A percentile compares a stretch with the other conserved stretches of the same genome.
Conservation (phyloP, 1,284 basidiomycete genomes). For the Ustilago loliicola region DNA sequence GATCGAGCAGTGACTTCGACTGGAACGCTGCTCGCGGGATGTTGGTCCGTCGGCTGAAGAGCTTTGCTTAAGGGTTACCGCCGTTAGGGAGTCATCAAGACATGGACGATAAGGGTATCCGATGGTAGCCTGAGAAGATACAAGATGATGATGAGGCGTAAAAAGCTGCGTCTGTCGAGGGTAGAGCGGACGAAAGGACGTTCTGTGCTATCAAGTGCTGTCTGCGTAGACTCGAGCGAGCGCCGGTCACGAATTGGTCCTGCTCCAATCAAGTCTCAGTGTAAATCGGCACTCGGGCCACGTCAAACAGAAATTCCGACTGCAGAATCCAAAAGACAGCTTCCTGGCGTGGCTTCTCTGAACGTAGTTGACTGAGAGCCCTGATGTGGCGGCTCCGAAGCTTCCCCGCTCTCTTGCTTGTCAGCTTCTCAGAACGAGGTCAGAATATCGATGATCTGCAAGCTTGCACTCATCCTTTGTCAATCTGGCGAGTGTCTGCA, state of each 20-base stretch:
- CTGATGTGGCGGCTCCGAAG: slow-evolving; percentile 26
- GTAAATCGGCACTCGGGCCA: slow-evolving; percentile 18
- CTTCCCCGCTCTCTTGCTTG: not conserved
- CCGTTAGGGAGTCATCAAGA: not conserved
- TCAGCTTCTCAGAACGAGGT: no score
- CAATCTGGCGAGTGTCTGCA: no score
- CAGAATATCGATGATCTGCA: no score
- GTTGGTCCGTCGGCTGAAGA: not conserved
- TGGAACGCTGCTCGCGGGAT: not conserved
- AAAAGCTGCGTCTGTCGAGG: not conserved
- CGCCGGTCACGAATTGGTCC: slow-evolving; percentile 1
- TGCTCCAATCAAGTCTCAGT: slow-evolving; percentile 5
- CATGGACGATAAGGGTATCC: not conserved
- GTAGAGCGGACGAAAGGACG: not conserved
- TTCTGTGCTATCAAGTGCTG: not conserved
- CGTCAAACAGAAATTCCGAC: slow-evolving; percentile 21
- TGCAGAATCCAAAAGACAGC: no score
- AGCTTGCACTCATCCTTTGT: no score
- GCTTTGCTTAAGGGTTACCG: not conserved
- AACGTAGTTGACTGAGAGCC: slow-evolving; percentile 1
- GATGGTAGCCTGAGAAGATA: not conserved
- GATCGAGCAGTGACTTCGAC: not conserved
- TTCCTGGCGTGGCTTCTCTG: no score
- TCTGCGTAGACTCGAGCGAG: slow-evolving; percentile 1
- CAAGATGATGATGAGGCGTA: not conserved